These are phyloP conservation scores for Sphagnum contortum DNA, from an alignment of 225 moss, liverwort and hornwort species.

Conservation along the genomic window DNA sequence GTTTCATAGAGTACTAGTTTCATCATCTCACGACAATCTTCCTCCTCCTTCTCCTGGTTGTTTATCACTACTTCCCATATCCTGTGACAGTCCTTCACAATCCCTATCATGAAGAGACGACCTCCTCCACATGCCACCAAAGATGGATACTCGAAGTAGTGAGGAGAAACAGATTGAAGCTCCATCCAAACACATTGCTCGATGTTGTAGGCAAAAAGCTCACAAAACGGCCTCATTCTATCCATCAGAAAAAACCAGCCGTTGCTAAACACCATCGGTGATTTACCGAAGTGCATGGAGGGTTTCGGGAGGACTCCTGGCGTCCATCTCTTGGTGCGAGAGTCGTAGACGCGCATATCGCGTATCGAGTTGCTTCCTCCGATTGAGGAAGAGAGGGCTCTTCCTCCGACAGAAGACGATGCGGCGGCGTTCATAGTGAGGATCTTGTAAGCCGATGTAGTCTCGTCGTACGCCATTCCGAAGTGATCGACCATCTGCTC, in stretches of 20 bases:
- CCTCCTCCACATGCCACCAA: constrained; percentile 29
- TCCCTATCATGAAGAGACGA: constrained; percentile 26
- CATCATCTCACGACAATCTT: constrained; percentile 8
- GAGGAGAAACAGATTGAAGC: constrained; percentile 10
- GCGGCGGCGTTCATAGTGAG: constrained; percentile 28
- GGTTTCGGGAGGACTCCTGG: constrained; percentile 15
- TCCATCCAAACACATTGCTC: constrained; percentile 25
- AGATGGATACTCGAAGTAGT: constrained; percentile 23
- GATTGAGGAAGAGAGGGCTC: not conserved
- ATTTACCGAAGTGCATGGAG: constrained; percentile 20
- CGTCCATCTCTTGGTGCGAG: constrained; percentile 15
- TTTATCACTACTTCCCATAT: constrained; percentile 18
- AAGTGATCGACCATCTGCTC: constrained; percentile 44
- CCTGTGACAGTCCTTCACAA: constrained; percentile 15
- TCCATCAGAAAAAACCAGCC: constrained; percentile 32
- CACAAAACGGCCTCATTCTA: constrained; percentile 26
- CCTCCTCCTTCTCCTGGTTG: not conserved
- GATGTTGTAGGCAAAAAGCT: constrained; percentile 17
- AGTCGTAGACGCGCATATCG: constrained; percentile 28
- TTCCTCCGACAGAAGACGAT: no score
- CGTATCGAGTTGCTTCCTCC: constrained; percentile 11
- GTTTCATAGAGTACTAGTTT: constrained; percentile 19
- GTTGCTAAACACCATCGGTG: constrained; percentile 28
- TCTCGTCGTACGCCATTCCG: constrained; percentile 24
- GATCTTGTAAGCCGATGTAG: constrained; percentile 20